These are phyloP conservation scores for Tardiomyces digboiensis DNA, from an alignment of 1,139 yeast species.

Conservation along the genomic window DNA sequence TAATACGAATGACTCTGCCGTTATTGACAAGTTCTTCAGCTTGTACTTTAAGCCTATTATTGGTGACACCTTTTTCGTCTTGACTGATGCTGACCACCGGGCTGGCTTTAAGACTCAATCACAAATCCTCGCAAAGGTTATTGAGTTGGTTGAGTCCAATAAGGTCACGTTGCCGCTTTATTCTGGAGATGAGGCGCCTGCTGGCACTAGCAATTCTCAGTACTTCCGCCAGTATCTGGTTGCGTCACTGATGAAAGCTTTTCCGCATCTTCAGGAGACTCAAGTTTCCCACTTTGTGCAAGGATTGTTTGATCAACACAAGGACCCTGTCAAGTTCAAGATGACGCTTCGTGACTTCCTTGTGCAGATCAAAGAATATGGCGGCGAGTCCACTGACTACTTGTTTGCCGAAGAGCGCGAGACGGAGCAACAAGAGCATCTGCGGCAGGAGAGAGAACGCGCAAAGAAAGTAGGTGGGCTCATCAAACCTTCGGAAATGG, in stretches of 20 bases:
- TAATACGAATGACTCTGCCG: slow-evolving; percentile 54
- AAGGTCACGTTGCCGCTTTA: slow-evolving; percentile 73
- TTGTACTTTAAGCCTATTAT: slow-evolving; percentile 84
- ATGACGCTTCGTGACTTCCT: slow-evolving; percentile 90
- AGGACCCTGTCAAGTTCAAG: slow-evolving; percentile 67
- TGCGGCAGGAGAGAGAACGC: slow-evolving; percentile 60
- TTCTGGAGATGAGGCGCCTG: slow-evolving; percentile 61
- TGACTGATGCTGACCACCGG: slow-evolving; percentile 96
- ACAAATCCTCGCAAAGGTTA: slow-evolving; percentile 71
- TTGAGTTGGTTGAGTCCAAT: slow-evolving; percentile 73
- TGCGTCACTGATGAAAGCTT: slow-evolving; percentile 73
- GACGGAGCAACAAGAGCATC: slow-evolving; percentile 60
- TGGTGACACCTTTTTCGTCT: slow-evolving; percentile 84
- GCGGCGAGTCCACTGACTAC: slow-evolving; percentile 82
- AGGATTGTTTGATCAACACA: slow-evolving; percentile 61
- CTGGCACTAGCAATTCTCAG: slow-evolving; percentile 72
- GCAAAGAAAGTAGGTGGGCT: slow-evolving; percentile 90
- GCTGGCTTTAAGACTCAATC: slow-evolving; percentile 91
- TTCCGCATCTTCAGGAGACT: slow-evolving; percentile 79
- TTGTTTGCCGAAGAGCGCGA: slow-evolving; percentile 93
- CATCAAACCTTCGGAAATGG: slow-evolving; percentile 94
- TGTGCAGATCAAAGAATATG: slow-evolving; percentile 91
- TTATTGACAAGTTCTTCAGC: slow-evolving; percentile 80
- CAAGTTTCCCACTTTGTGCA: slow-evolving; percentile 76
- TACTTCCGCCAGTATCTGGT: slow-evolving; percentile 78